These are phyloP conservation scores for Melanopsichium pennsylvanicum DNA, from an alignment of 1,284 basidiomycete genomes.

Conservation along the genomic window DNA sequence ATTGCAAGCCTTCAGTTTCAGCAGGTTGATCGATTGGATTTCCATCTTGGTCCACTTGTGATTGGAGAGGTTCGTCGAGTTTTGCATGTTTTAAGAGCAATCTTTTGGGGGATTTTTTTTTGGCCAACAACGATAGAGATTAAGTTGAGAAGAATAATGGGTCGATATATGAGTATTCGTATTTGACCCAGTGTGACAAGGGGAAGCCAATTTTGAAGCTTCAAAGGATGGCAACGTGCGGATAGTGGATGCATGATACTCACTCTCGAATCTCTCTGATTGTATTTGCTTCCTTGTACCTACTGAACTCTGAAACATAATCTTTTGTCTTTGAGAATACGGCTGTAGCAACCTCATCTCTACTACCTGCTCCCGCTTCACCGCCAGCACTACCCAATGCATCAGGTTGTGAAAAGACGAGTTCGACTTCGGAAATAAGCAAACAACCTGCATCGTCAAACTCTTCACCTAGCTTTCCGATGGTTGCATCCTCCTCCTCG, in stretches of 20 bases:
- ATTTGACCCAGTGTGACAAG: too few relatives aligned
- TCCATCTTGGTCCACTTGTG: constrained; percentile 37
- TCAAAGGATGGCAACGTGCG: neutral
- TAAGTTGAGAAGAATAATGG: too few relatives aligned
- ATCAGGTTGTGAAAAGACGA: constrained; percentile 79
- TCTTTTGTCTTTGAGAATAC: constrained; percentile 92
- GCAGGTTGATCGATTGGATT: constrained; percentile 20
- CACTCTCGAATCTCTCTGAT: constrained; percentile 87
- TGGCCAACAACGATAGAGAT: too few relatives aligned
- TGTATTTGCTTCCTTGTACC: constrained; percentile 85
- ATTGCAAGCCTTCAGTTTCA: constrained; percentile 74
- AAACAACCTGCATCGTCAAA: constrained; percentile 90
- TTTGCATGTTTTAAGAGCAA: constrained; percentile 46
- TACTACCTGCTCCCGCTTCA: constrained; percentile 70
- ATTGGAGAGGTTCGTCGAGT: constrained; percentile 22
- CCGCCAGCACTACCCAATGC: constrained; percentile 66
- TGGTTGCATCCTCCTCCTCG: constrained; percentile 54
- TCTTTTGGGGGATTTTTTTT: too few relatives aligned
- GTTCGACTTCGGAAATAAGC: constrained; percentile 88
- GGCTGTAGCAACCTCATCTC: constrained; percentile 80
- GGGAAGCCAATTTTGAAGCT: neutral
- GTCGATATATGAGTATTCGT: too few relatives aligned
- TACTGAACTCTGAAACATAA: constrained; percentile 87
- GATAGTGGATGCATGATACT: constrained; percentile 63
- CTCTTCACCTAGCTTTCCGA: constrained; percentile 68